Evolutionary conservation across 768 basidiomycete species (phyloP).

Genomic region (Boletus subparvulus): DNA sequence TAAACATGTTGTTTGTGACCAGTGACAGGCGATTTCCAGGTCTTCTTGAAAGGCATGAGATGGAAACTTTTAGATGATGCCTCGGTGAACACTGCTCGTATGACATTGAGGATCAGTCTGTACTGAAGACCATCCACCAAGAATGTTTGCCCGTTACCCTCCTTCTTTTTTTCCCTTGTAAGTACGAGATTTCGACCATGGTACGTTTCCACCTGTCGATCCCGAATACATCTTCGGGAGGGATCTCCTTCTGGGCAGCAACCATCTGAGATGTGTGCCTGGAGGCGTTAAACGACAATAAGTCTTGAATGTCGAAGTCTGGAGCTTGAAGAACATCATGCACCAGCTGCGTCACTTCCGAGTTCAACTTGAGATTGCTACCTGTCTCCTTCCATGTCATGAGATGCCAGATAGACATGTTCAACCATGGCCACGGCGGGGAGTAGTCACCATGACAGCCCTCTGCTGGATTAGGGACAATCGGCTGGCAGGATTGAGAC

Average conservation of each 20-base stretch:
- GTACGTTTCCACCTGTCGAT: background rate
- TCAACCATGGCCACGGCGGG: no score
- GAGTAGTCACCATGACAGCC: background rate
- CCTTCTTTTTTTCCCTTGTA: background rate
- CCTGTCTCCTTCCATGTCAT: background rate
- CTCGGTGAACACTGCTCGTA: background rate
- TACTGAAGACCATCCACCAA: background rate
- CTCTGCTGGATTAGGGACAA: no score
- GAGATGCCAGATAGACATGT: background rate
- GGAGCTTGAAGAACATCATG: background rate
- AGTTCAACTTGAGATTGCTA: background rate
- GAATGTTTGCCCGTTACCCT: background rate
- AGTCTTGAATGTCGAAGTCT: background rate
- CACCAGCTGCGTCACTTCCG: background rate
- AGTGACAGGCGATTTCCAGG: background rate
- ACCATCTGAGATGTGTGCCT: background rate
- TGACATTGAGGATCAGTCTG: background rate
- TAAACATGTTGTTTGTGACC: background rate
- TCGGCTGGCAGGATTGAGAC: no score
- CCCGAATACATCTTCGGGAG: background rate
- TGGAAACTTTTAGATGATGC: background rate
- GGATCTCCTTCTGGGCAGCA: background rate
- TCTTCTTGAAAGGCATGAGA: background rate
- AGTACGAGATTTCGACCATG: no score
- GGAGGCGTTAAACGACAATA: background rate